A percentile compares a stretch with the other conserved stretches of the same genome.
Evolutionary conservation across 1,284 basidiomycete genomes (phyloP).

Genomic region (Malassezia caprae): DNA sequence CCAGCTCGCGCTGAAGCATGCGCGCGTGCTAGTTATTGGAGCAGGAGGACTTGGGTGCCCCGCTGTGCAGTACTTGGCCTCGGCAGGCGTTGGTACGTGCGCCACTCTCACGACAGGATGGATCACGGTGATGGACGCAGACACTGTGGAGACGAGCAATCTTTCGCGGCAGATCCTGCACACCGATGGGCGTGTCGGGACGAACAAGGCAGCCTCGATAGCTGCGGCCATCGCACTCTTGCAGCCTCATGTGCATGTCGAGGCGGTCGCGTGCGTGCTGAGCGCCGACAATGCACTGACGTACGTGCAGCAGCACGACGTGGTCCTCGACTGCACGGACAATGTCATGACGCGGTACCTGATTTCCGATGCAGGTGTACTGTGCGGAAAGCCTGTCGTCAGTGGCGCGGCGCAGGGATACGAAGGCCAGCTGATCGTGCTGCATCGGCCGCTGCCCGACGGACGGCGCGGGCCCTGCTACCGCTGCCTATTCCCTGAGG

Average conservation of each 20-base stretch:
- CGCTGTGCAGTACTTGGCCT: constrained; percentile 80
- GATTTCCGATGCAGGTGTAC: constrained; percentile 77
- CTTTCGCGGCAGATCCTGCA: constrained; percentile 88
- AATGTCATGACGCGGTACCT: constrained; percentile 85
- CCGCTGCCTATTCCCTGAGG: constrained; percentile 73
- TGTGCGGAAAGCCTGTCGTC: constrained; percentile 66
- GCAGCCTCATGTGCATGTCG: constrained; percentile 34
- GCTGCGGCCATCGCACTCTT: constrained; percentile 54
- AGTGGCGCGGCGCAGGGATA: constrained; percentile 84
- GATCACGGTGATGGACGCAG: constrained; percentile 82
- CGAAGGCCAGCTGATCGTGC: constrained; percentile 66
- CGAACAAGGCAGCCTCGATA: constrained; percentile 66
- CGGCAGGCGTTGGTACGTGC: constrained; percentile 72
- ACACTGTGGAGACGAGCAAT: constrained; percentile 80
- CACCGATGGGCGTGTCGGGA: constrained; percentile 66
- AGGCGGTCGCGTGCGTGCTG: constrained; percentile 20
- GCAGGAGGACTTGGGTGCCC: constrained; percentile 95
- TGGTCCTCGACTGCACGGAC: constrained; percentile 91
- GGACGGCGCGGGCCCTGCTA: constrained; percentile 70
- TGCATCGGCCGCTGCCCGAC: constrained; percentile 25
- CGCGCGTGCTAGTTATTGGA: constrained; percentile 77
- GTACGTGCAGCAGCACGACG: constrained; percentile 50
- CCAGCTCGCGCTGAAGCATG: constrained; percentile 66
- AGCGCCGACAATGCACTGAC: constrained; percentile 26
- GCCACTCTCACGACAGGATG: constrained; percentile 53